Conservation (phyloP, 306 rosid species). For the Lagenaria siceraria region DNA sequence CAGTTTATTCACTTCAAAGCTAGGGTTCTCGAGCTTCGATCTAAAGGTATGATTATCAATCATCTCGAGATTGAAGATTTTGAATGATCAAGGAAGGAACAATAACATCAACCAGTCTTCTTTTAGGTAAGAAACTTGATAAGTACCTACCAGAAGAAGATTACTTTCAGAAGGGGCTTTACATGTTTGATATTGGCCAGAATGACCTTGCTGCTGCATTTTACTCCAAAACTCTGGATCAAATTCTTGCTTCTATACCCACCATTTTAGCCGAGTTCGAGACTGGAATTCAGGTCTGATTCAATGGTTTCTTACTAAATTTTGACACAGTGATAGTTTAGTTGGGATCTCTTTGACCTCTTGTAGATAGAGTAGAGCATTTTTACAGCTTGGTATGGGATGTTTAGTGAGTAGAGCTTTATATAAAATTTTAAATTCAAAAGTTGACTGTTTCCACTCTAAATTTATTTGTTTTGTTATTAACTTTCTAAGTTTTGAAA, state of each 20-base stretch:
- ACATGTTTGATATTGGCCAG: conserved; percentile 91
- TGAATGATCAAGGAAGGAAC: background rate
- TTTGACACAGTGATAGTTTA: background rate
- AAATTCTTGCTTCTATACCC: conserved; percentile 65
- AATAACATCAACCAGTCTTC: background rate
- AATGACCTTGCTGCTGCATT: conserved; percentile 83
- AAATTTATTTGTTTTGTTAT: too few species aligned
- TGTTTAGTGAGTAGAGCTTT: background rate
- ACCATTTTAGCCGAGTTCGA: conserved; percentile 50
- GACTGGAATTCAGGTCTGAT: conserved; percentile 55
- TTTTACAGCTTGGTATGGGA: background rate
- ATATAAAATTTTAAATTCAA: too few species aligned
- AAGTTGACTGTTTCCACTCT: too few species aligned
- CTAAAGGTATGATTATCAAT: conserved; percentile 25
- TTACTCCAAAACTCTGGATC: conserved; percentile 62
- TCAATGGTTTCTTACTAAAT: background rate
- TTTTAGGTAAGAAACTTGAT: conserved; percentile 21
- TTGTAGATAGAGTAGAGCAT: background rate
- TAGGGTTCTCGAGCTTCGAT: conserved; percentile 49
- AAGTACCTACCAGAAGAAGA: conserved; percentile 53
- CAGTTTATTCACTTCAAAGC: conserved; percentile 67
- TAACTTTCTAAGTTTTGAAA: too few species aligned
- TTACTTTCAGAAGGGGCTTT: conserved; percentile 46
- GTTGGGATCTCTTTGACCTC: background rate
- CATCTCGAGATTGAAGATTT: background rate